These are phyloP conservation scores for Orbilia quercus DNA, from an alignment of 2,329 filamentous ascomycete genomes.

Conservation along the genomic window DNA sequence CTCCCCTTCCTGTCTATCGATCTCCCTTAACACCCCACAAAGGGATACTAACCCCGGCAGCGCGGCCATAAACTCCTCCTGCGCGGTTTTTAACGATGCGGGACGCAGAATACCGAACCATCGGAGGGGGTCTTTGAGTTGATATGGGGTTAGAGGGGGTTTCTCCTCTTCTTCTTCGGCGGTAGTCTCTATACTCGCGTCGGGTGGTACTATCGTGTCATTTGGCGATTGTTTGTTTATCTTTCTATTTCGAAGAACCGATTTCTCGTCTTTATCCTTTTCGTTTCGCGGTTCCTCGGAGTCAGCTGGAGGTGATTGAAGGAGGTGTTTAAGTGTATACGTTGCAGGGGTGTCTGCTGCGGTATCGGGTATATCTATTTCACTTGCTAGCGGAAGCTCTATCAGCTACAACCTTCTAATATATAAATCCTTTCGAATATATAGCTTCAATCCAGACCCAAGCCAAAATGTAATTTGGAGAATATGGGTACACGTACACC, in stretches of 20 bases:
- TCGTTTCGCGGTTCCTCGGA: too few relatives aligned
- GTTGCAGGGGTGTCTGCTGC: too few relatives aligned
- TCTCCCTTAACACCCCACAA: conserved; percentile 17
- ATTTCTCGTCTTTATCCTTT: too few relatives aligned
- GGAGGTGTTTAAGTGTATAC: too few relatives aligned
- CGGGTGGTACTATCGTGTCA: too few relatives aligned
- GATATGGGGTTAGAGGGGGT: neutral
- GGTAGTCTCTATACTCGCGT: too few relatives aligned
- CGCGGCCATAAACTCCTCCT: conserved; percentile 62
- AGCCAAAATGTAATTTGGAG: too few relatives aligned
- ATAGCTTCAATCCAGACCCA: too few relatives aligned
- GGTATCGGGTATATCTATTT: too few relatives aligned
- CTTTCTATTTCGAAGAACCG: conserved; percentile 13
- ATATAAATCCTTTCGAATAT: too few relatives aligned
- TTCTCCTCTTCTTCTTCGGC: neutral
- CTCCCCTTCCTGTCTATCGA: conserved; percentile 33
- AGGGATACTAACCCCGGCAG: conserved; percentile 28
- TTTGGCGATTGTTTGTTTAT: neutral
- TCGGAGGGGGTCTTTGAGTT: conserved; percentile 63
- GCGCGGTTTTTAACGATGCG: conserved; percentile 64
- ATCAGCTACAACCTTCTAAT: too few relatives aligned
- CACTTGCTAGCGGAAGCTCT: conserved; percentile 19
- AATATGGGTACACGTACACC: conserved; percentile 61
- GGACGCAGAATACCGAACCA: conserved; percentile 68
- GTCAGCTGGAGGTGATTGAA: too few relatives aligned